Percentiles rank a stretch among this genome's conserved stretches.
These are phyloP conservation scores for Juglanconis juglandina DNA, from an alignment of 2,329 filamentous ascomycete genomes.

Conservation along the genomic window DNA sequence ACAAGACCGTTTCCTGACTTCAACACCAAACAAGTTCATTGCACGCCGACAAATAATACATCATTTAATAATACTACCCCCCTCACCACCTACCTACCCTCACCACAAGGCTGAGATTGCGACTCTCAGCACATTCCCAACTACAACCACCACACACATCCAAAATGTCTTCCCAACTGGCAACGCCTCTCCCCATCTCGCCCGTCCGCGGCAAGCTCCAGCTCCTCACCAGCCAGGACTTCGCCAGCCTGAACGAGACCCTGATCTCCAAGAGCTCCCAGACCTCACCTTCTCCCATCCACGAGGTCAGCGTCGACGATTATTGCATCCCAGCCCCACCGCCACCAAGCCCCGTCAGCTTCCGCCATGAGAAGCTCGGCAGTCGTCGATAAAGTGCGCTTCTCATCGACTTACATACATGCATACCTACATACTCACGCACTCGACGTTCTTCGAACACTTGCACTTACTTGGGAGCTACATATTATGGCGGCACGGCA, in stretches of 20 bases:
- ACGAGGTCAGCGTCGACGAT: conserved; percentile 54
- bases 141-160: neutral
- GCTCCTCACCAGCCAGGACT: conserved; percentile 47
- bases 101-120: neutral
- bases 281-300: conserved; percentile 44
- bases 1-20: neutral
- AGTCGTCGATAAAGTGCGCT: neutral
- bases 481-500: neutral
- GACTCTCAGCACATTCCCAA: neutral
- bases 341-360: conserved; percentile 62
- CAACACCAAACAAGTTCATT: neutral
- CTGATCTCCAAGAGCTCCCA: conserved; percentile 41
- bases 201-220: conserved; percentile 43
- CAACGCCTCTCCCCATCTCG: conserved; percentile 46
- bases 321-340: conserved; percentile 64
- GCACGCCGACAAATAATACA: neutral
- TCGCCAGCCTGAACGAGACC: conserved; percentile 50
- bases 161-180: conserved; percentile 43
- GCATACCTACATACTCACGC: neutral
- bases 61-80: neutral
- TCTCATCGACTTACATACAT: neutral
- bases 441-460: neutral
- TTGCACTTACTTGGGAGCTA: conserved; percentile 6
- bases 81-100: neutral
- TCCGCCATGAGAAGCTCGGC: conserved; percentile 33